phyloP scores from a whole-genome alignment of 2,329 filamentous ascomycete species.

The Zopfia rhizophila region DNA sequence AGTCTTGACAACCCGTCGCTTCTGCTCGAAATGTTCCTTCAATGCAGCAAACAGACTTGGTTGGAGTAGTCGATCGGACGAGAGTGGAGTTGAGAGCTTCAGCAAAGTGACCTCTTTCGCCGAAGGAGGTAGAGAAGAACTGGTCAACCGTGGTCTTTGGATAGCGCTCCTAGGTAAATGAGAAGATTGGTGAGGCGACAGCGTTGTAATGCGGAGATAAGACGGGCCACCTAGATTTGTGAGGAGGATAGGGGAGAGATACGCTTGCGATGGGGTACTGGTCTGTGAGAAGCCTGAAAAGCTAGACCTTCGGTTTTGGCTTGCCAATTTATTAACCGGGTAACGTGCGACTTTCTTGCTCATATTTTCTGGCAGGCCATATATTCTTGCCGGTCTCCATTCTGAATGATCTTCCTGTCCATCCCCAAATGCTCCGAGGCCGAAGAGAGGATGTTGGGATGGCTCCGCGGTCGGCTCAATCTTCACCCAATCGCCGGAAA shows the following conservation, averaged over 20 bases:
- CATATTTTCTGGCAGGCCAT: constrained; percentile 81
- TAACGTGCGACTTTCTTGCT: constrained; percentile 65
- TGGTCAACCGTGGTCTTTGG: constrained; percentile 56
- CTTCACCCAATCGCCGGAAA: constrained; percentile 96
- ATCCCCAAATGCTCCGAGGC: constrained; percentile 73
- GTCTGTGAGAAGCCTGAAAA: constrained; percentile 51
- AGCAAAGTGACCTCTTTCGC: constrained; percentile 85
- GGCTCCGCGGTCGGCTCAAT: constrained; percentile 82
- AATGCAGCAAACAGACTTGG: constrained; percentile 86
- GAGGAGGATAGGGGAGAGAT: constrained; percentile 86
- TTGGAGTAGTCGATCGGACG: constrained; percentile 85
- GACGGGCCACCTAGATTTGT: constrained; percentile 84
- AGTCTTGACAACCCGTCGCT: constrained; percentile 81
- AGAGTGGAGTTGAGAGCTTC: constrained; percentile 88
- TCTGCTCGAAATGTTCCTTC: constrained; percentile 87
- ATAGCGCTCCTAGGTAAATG: constrained; percentile 44
- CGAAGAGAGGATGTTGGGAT: constrained; percentile 73
- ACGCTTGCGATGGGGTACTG: constrained; percentile 59
- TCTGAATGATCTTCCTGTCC: constrained; percentile 68
- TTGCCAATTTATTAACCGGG: constrained; percentile 58
- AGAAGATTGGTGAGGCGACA: constrained; percentile 63
- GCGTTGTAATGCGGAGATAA: constrained; percentile 80
- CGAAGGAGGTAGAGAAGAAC: constrained; percentile 65
- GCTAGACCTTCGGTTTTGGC: constrained; percentile 61
- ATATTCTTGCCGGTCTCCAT: constrained; percentile 89